Percentiles rank a stretch among this genome's conserved stretches.
phyloP scores from a whole-genome alignment of 768 basidiomycete genomes.

The Calocybe indica region DNA sequence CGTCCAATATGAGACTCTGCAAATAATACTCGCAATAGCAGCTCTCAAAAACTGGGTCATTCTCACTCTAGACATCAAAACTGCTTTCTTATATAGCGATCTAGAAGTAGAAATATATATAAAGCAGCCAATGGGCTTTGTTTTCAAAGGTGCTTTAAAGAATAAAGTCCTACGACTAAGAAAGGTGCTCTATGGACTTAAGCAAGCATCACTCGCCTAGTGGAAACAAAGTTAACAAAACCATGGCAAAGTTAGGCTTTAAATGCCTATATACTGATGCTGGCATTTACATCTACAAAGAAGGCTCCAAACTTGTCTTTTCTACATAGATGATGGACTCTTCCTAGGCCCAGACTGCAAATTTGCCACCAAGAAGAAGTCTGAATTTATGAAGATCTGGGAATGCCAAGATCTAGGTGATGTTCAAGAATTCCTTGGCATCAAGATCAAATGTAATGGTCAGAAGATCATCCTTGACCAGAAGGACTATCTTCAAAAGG shows the following conservation, averaged over 20 bases:
- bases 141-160: neutral
- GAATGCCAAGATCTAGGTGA: slow-evolving; percentile 16
- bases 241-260: slow-evolving; percentile 6
- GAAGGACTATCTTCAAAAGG: slow-evolving; percentile 4
- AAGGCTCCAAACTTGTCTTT: slow-evolving; percentile 3
- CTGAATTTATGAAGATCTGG: slow-evolving; percentile 14
- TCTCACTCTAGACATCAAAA: slow-evolving; percentile 12
- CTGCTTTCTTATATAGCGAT: slow-evolving; percentile 15
- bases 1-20: slow-evolving; percentile 14
- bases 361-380: slow-evolving; percentile 7
- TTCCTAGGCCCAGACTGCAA: slow-evolving; percentile 4
- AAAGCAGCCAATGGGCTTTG: slow-evolving; percentile 10
- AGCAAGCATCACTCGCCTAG: slow-evolving; percentile 7
- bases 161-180: slow-evolving; percentile 3
- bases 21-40: slow-evolving; percentile 17
- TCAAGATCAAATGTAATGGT: slow-evolving; percentile 5
- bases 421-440: slow-evolving; percentile 12
- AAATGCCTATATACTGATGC: slow-evolving; percentile 2
- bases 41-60: slow-evolving; percentile 9
- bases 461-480: slow-evolving; percentile 11
- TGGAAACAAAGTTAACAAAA: slow-evolving; percentile 6
- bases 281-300: slow-evolving; percentile 8
- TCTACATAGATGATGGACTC: slow-evolving; percentile 9
- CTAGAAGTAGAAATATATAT: slow-evolving; percentile 10
- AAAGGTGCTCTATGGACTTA: slow-evolving; percentile 4